These are phyloP conservation scores for Oryza officinalis DNA, from an alignment of 176 grass and related monocot species.

Conservation along the genomic window DNA sequence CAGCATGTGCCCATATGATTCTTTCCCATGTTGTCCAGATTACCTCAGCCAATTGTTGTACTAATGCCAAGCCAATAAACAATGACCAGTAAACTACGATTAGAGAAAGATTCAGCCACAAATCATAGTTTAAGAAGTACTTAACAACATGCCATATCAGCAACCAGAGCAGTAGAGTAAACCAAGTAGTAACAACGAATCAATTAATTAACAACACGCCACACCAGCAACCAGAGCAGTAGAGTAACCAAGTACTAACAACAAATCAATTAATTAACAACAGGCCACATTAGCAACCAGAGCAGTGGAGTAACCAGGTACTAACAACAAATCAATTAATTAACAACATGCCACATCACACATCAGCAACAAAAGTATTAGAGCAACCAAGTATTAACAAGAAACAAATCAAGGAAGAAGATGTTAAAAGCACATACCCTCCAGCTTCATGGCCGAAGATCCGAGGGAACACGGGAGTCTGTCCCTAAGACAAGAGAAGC, in stretches of 20 bases:
- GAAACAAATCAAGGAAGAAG: not conserved
- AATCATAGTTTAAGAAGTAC: not conserved
- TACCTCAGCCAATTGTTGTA: not conserved
- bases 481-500: conserved; percentile 48
- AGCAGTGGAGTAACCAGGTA: not conserved
- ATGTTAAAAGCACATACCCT: conserved; percentile 44
- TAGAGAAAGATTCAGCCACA: not conserved
- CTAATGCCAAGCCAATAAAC: not conserved
- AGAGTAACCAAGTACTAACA: not conserved
- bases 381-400: not conserved
- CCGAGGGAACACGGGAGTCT: conserved; percentile 84
- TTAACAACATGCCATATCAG: not conserved
- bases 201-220: not conserved
- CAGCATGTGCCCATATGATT: conserved; percentile 2
- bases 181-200: not conserved
- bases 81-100: not conserved
- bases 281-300: not conserved
- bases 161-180: not conserved
- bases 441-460: conserved; percentile 96
- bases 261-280: not conserved
- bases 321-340: not conserved
- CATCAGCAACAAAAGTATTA: not conserved
- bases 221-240: not conserved
- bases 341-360: not conserved
- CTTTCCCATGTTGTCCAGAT: not conserved